These are phyloP conservation scores for Hanseniaspora clermontiae DNA, from an alignment of 805 yeast species.

Conservation along the genomic window DNA sequence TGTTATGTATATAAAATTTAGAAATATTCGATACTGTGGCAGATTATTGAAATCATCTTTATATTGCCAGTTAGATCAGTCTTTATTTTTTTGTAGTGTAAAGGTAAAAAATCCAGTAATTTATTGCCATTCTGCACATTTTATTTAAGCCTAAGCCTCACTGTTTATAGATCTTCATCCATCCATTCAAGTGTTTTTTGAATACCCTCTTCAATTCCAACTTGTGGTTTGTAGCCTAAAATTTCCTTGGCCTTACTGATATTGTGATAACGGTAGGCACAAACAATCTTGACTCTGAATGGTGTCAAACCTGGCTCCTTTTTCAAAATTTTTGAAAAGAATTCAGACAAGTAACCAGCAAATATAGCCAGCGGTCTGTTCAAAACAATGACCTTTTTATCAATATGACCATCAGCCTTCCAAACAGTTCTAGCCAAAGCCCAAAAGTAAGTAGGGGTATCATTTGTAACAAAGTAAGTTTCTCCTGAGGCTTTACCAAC, in stretches of 20 bases:
- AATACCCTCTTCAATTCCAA: constrained; percentile 69
- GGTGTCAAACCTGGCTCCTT: constrained; percentile 93
- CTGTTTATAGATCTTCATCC: constrained; percentile 43
- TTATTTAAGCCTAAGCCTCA: background rate
- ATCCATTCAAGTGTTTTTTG: constrained; percentile 73
- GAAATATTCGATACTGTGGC: no score
- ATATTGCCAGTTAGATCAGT: no score
- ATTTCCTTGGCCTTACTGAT: constrained; percentile 70
- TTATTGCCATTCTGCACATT: no score
- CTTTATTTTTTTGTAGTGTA: no score
- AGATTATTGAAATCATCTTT: no score
- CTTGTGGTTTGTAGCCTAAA: constrained; percentile 70
- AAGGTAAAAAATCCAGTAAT: no score
- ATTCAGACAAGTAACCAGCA: constrained; percentile 71
- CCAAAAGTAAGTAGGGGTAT: constrained; percentile 92
- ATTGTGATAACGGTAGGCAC: constrained; percentile 89
- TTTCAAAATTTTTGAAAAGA: constrained; percentile 53
- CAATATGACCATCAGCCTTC: constrained; percentile 89
- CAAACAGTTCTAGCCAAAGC: constrained; percentile 91
- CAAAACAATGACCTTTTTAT: constrained; percentile 53
- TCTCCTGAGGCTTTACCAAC: constrained; percentile 59
- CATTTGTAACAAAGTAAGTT: constrained; percentile 82
- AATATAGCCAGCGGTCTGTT: constrained; percentile 63
- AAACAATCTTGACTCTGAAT: constrained; percentile 80
- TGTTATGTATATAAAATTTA: no score